Evolutionary conservation across 2,329 filamentous ascomycete species (phyloP).

Genomic region (Lasiodiplodia sp.): DNA sequence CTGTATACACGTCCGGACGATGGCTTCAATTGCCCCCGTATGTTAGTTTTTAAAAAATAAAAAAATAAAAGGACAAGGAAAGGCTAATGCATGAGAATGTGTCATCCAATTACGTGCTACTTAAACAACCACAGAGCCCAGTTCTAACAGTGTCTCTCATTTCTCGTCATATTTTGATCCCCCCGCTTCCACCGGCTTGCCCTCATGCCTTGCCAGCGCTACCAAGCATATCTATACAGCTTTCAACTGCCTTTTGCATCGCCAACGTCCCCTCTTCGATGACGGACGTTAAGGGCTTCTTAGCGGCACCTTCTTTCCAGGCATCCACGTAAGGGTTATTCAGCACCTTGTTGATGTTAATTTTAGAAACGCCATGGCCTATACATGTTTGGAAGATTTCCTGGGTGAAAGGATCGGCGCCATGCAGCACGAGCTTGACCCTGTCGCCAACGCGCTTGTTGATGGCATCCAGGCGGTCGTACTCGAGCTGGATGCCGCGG

Average conservation of each 20-base stretch:
- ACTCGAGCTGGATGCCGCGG: constrained; percentile 61
- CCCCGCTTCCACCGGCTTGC: no score
- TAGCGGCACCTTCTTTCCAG: constrained; percentile 55
- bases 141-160: neutral
- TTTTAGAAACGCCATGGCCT: constrained; percentile 61
- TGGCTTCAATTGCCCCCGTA: no score
- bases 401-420: constrained; percentile 64
- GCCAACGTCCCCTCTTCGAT: constrained; percentile 62
- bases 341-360: constrained; percentile 68
- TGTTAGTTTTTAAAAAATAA: no score
- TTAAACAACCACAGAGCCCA: neutral
- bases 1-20: no score
- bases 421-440: constrained; percentile 64
- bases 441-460: constrained; percentile 56
- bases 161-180: neutral
- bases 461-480: constrained; percentile 60
- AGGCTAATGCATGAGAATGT: neutral
- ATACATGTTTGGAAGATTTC: constrained; percentile 64
- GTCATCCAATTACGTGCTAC: neutral
- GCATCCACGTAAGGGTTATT: constrained; percentile 59
- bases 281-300: constrained; percentile 60
- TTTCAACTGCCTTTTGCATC: constrained; percentile 64
- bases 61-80: no score
- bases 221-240: constrained; percentile 62
- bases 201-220: constrained; percentile 44